Base-by-base conservation (phyloP, 768 basidiomycete genomes). In the Suillus alpinus region DNA sequence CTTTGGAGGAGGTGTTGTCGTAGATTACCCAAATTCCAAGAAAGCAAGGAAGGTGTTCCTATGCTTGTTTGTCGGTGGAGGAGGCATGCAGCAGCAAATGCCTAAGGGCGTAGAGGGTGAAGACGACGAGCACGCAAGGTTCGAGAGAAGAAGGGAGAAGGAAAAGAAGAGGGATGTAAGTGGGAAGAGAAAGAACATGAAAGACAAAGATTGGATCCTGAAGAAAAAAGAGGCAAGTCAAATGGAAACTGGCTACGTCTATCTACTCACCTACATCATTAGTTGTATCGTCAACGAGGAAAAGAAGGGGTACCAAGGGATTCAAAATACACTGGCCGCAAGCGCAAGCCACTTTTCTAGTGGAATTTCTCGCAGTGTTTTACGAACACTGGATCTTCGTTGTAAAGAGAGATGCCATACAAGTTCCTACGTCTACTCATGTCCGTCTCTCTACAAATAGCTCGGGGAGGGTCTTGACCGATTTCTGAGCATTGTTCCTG, bases 21-120 rank as follows among this genome's bases (percentile, higher is more conserved):
- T 99, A 41, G 97, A 99, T 76, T 99, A 94, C 72, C 95, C 96
- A 1, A 97, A 98, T 75, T 95, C 94, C 0, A 92, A 91, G 68
- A 99, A 95, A 74, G 96, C 95, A 23, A 86, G 84, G 69, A 99
- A 98, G 76, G 89, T 98, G 60, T 99, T 95, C 72, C 70, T 99
- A 61, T 95, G 95, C 71, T 77, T 99, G 59, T 92, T 92, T 72
- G 92, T 97, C 4, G 97, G 96, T 34, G 82, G 86, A 18, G 91
- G 89, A 12, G 86, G 84, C 13, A 79, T 80, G 31, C 82, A 83
- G 68, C 81, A 90, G 65, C 83, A 89, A 68, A 69, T 96, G 13
- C 95, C 94, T 14, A 76, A 85, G 63, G 94, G 89, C 3, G 73
- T 97, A 44, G 85, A 92, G 66, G 88, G 84, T 5, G 89, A 88